Evolutionary conservation across 169 alveolate species (phyloP).

Genomic region (Eimeria acervulina): DNA sequence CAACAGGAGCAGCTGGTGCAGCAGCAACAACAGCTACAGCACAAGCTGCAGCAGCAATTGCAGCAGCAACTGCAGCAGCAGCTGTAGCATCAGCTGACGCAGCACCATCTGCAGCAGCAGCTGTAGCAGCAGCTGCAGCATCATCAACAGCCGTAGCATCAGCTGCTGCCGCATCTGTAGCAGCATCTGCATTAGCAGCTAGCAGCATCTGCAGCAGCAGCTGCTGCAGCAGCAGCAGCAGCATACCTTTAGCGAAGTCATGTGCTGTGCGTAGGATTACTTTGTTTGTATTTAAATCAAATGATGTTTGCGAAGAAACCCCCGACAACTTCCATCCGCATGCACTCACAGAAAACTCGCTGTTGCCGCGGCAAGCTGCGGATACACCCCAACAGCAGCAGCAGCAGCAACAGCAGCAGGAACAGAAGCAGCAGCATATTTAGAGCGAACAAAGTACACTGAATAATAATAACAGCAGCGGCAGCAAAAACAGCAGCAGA

Average conservation of each 20-base stretch:
- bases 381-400: too few relatives aligned
- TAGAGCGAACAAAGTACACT: not conserved
- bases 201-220: too few relatives aligned
- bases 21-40: not conserved
- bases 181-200: too few relatives aligned
- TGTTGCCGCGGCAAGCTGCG: not conserved
- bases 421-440: too few relatives aligned
- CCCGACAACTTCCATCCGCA: not conserved
- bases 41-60: slow-evolving; percentile 41
- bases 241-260: not conserved
- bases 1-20: not conserved
- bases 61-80: slow-evolving; percentile 48
- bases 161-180: not conserved
- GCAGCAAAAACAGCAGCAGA: too few relatives aligned
- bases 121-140: not conserved
- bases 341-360: not conserved
- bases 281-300: not conserved
- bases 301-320: not conserved
- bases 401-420: too few relatives aligned
- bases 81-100: too few relatives aligned
- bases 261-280: not conserved
- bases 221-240: not conserved
- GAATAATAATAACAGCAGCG: not conserved
- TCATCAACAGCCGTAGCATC: not conserved
- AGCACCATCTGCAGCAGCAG: not conserved